Conservation (phyloP, 768 basidiomycete species). For the Trametopsis cervina region DNA sequence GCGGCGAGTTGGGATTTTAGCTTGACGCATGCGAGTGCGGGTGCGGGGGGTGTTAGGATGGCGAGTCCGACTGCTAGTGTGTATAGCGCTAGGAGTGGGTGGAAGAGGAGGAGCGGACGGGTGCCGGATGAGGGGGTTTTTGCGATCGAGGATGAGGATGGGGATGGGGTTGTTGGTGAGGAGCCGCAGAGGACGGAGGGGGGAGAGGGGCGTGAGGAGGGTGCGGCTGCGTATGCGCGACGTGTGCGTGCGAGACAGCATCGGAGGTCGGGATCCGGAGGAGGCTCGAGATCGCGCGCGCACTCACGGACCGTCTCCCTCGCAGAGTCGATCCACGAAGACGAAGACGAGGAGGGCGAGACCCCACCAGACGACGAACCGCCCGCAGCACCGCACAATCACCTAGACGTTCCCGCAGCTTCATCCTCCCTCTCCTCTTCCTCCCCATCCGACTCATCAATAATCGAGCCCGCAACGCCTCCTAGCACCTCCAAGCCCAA, state of each 20-base stretch:
- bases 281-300: conserved; percentile 5
- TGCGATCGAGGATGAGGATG: conserved; percentile 30
- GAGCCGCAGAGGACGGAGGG: neutral
- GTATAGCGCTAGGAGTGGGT: conserved; percentile 10
- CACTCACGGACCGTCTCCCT: conserved; percentile 13
- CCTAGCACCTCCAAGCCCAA: neutral
- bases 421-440: neutral
- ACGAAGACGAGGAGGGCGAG: neutral
- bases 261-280: neutral
- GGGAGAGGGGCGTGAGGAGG: conserved; percentile 5
- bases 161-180: neutral
- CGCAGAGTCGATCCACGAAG: neutral
- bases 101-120: conserved; percentile 1
- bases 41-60: conserved; percentile 20
- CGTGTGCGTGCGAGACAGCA: conserved; percentile 14
- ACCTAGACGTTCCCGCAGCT: neutral
- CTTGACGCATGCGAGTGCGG: conserved; percentile 35
- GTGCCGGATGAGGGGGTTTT: conserved; percentile 26
- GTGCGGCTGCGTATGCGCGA: conserved; percentile 18
- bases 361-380: neutral
- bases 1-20: conserved; percentile 82
- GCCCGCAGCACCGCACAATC: neutral
- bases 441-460: neutral
- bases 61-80: conserved; percentile 22
- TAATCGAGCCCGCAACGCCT: neutral